Percentiles rank a stretch among this genome's conserved stretches.
These are phyloP conservation scores for Aspergillus sp. DNA, from an alignment of 2,329 filamentous ascomycete genomes.

Conservation along the genomic window DNA sequence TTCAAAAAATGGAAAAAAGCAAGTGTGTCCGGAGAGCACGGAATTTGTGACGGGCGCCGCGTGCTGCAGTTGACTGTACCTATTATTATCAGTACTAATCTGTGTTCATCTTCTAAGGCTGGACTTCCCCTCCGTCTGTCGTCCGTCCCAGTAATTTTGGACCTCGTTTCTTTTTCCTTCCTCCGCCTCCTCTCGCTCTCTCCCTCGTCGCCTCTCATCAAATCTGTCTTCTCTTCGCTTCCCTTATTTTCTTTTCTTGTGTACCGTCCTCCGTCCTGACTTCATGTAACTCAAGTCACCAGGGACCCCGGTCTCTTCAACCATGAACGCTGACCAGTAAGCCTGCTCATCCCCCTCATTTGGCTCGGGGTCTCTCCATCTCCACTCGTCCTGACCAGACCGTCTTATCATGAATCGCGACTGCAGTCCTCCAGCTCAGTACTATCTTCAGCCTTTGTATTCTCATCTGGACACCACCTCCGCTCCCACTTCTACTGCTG, in stretches of 20 bases:
- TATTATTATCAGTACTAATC: no score
- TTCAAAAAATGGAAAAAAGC: no score
- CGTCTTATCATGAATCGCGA: slow-evolving; percentile 15
- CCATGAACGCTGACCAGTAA: slow-evolving; percentile 24
- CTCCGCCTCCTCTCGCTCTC: slow-evolving; percentile 2
- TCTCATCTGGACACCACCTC: no score
- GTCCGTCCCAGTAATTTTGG: slow-evolving; percentile 4
- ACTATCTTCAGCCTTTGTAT: slow-evolving; percentile 2
- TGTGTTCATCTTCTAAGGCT: not conserved
- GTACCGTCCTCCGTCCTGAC: not conserved
- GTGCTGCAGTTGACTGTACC: not conserved
- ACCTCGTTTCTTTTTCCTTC: slow-evolving; percentile 9
- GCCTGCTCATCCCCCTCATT: slow-evolving; percentile 9
- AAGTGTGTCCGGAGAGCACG: no score
- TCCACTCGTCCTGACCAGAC: slow-evolving; percentile 17
- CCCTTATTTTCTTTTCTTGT: not conserved
- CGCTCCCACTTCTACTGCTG: slow-evolving; percentile 8
- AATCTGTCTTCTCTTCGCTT: not conserved
- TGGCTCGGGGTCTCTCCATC: not conserved
- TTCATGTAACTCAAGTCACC: slow-evolving; percentile 7
- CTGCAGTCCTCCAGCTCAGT: slow-evolving; percentile 17
- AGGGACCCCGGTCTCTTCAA: not conserved
- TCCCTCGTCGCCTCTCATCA: not conserved
- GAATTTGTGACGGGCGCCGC: not conserved
- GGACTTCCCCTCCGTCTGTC: not conserved